These are phyloP conservation scores for Arthromyces matolae DNA, from an alignment of 768 basidiomycete genomes.

Conservation along the genomic window DNA sequence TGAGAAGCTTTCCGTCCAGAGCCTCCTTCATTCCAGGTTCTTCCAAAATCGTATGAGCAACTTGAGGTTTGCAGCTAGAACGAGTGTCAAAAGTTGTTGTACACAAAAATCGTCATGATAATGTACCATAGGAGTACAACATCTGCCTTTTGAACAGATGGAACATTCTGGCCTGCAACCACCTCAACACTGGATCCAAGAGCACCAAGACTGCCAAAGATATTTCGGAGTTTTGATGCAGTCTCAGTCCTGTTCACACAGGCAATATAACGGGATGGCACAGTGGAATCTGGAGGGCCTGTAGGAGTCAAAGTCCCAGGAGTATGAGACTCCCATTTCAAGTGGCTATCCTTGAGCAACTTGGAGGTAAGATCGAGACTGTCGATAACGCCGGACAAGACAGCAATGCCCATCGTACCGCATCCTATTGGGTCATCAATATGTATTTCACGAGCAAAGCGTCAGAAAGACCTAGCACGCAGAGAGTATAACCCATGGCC, in stretches of 20 bases:
- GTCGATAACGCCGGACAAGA: slow-evolving; percentile 88
- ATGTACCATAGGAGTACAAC: slow-evolving; percentile 86
- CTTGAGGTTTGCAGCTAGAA: slow-evolving; percentile 88
- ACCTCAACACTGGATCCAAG: slow-evolving; percentile 71
- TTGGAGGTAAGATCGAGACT: slow-evolving; percentile 57
- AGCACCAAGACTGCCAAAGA: slow-evolving; percentile 56
- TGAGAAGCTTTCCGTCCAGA: slow-evolving; percentile 83
- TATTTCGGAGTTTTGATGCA: slow-evolving; percentile 57
- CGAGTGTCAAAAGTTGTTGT: slow-evolving; percentile 1
- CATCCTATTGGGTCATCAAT: slow-evolving; percentile 58
- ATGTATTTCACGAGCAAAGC: slow-evolving; percentile 7
- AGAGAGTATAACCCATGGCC: slow-evolving; percentile 88
- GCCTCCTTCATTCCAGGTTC: slow-evolving; percentile 79
- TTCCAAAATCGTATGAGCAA: slow-evolving; percentile 69
- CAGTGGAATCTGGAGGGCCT: slow-evolving; percentile 55
- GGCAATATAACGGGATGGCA: slow-evolving; percentile 79
- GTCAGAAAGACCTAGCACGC: slow-evolving; percentile 63
- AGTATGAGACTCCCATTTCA: slow-evolving; percentile 44
- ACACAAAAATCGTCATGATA: not conserved
- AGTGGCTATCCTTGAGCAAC: slow-evolving; percentile 16
- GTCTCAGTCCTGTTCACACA: slow-evolving; percentile 82
- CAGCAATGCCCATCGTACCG: slow-evolving; percentile 96
- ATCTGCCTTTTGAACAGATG: slow-evolving; percentile 70
- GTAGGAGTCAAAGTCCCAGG: slow-evolving; percentile 74
- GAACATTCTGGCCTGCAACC: slow-evolving; percentile 62